Conservation (phyloP, 345 rosid species). For the Capsella bursapastoris region DNA sequence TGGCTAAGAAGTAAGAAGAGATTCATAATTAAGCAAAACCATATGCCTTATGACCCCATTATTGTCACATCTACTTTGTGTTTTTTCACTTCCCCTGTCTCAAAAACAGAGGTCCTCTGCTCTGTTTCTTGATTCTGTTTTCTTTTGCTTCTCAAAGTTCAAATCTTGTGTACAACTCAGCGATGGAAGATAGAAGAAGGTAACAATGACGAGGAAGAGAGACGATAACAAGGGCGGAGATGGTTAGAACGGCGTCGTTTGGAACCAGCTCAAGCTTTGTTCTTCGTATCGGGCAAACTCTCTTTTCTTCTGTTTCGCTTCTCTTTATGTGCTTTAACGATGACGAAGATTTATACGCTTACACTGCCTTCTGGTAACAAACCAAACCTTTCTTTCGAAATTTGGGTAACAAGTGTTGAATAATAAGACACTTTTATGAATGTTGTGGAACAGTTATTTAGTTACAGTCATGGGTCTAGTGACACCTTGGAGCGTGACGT, state of each 20-base stretch:
- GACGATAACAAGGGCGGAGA: constrained; percentile 27
- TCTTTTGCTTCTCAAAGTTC: background rate
- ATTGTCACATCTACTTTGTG: constrained; percentile 10
- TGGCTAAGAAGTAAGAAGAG: constrained; percentile 6
- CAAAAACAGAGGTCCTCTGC: constrained; percentile 29
- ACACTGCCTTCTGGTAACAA: constrained; percentile 63
- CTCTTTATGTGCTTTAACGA: constrained; percentile 60
- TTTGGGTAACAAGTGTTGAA: background rate
- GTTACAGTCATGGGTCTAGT: constrained; percentile 72
- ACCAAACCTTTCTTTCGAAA: background rate
- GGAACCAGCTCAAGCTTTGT: constrained; percentile 65
- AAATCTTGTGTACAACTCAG: background rate
- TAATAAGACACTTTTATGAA: background rate
- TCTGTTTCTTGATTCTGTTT: constrained; percentile 32
- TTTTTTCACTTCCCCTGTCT: constrained; percentile 22
- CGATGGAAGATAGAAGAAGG: constrained; percentile 13
- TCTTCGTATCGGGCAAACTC: constrained; percentile 61
- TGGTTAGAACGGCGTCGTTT: constrained; percentile 49
- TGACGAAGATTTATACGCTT: constrained; percentile 60
- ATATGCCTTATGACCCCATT: constrained; percentile 23
- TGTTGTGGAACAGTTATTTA: constrained; percentile 56
- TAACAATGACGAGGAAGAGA: constrained; percentile 14
- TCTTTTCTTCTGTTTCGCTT: constrained; percentile 63
- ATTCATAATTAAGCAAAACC: constrained; percentile 20
- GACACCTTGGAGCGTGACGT: constrained; percentile 64